Conservation (phyloP, 495 filamentous ascomycete genomes). For the Podospora fimiseda region DNA sequence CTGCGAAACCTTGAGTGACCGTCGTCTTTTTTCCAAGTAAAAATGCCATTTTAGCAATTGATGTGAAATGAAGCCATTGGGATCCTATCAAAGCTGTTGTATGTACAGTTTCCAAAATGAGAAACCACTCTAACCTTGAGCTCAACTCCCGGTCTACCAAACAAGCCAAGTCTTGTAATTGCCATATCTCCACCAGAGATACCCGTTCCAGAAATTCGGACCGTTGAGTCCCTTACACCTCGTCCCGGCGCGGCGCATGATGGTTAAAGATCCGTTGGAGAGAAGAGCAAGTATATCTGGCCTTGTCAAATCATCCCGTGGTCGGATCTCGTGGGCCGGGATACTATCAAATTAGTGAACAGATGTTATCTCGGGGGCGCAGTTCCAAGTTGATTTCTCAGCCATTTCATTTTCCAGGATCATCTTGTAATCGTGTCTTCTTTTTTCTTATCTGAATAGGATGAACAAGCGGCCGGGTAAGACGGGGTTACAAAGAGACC, state of each 20-base stretch:
- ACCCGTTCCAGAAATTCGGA: constrained; percentile 5
- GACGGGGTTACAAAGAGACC: not conserved
- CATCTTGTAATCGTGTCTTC: too few species aligned
- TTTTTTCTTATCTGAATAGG: too few species aligned
- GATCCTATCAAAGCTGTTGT: too few species aligned
- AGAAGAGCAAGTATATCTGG: not conserved
- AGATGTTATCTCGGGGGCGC: too few species aligned
- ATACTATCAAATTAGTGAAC: too few species aligned
- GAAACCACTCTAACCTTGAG: too few species aligned
- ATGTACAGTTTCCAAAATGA: too few species aligned
- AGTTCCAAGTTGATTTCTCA: not conserved
- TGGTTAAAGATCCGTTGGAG: not conserved
- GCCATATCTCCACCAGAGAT: not conserved
- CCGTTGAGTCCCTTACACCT: constrained; percentile 9
- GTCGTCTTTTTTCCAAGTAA: not conserved
- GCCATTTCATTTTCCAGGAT: too few species aligned
- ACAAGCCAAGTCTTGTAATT: not conserved
- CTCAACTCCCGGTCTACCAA: too few species aligned
- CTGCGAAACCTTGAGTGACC: not conserved
- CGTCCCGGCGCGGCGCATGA: constrained; percentile 5
- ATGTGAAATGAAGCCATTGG: too few species aligned
- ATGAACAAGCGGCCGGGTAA: not conserved
- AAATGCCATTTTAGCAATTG: too few species aligned
- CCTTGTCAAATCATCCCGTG: not conserved
- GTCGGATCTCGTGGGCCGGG: not conserved